Percentiles rank a stretch among this genome's conserved stretches.
Evolutionary conservation across 768 basidiomycete genomes (phyloP).

Genomic region (Boletus vermiculosoides): DNA sequence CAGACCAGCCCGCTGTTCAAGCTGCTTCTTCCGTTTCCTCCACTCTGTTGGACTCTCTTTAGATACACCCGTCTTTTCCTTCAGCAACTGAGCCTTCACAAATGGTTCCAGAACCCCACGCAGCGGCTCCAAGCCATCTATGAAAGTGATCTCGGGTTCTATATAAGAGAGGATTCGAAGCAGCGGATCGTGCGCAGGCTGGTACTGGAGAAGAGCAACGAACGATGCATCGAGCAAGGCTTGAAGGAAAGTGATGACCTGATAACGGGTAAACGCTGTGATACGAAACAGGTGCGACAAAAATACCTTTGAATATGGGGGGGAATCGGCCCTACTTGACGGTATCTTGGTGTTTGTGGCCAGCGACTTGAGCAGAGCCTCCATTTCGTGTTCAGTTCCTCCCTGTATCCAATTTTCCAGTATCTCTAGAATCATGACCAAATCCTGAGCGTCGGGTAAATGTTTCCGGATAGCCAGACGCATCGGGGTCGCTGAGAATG

Average conservation of each 20-base stretch:
- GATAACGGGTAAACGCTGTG: slow-evolving; percentile 36
- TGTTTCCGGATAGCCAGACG: slow-evolving; percentile 45
- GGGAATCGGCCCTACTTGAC: slow-evolving; percentile 14
- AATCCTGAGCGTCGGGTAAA: slow-evolving; percentile 39
- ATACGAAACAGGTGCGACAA: slow-evolving; percentile 32
- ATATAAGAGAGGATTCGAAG: slow-evolving; percentile 49
- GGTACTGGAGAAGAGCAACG: slow-evolving; percentile 61
- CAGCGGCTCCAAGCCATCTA: slow-evolving; percentile 52
- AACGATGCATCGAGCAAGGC: slow-evolving; percentile 71
- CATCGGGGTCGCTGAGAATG: slow-evolving; percentile 38
- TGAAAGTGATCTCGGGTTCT: slow-evolving; percentile 52
- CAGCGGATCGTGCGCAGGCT: slow-evolving; percentile 56
- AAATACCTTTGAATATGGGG: slow-evolving; percentile 39
- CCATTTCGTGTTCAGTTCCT: slow-evolving; percentile 27
- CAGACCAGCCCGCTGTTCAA: slow-evolving; percentile 50
- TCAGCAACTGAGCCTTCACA: slow-evolving; percentile 50
- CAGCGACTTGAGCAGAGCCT: slow-evolving; percentile 23
- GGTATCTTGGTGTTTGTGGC: slow-evolving; percentile 15
- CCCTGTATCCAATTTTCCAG: slow-evolving; percentile 42
- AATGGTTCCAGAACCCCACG: slow-evolving; percentile 66
- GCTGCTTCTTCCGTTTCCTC: slow-evolving; percentile 52
- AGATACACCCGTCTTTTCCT: slow-evolving; percentile 37
- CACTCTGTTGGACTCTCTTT: slow-evolving; percentile 43
- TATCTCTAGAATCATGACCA: slow-evolving; percentile 37
- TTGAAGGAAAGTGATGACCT: slow-evolving; percentile 64